Evolutionary conservation across 768 basidiomycete species (phyloP), one percentile per base, ranked within the genome.

Genomic region (Boletus tylopilopsis): DNA sequence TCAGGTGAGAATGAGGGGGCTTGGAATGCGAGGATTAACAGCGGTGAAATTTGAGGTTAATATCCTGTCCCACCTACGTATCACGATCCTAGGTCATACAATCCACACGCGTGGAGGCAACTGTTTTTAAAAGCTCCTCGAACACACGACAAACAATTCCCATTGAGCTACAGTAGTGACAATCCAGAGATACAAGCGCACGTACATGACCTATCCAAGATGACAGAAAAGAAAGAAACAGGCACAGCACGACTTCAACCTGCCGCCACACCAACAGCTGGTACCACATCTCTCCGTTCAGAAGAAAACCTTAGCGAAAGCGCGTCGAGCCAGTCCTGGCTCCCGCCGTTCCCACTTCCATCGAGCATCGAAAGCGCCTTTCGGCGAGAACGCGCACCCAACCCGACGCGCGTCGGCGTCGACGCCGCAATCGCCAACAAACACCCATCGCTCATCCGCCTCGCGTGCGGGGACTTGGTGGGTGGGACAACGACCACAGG

Each of bases 401-500:
- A 13, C 2, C 57, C 49, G 4, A 61, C 18, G 23, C 39, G 57
- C 16, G 60, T 59, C 37, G 60, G 60, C 3, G 60, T 62, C 9
- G 47, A 47, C 25, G 49, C 46, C 18, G 49, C 39, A 0, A 61
- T 32, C 4, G 52, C 52, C 22, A 59, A 36, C 33, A 61, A 29
- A 38, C 57, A 61, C 4, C 60, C 60, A 0, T 61, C 60, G 45
- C 60, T 62, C 53, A 49, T 53, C 25, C 51, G 49, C n/a, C 47
- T 42, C 15, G 44, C 37, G 3, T 41, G 24, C 2, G 53, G 53
- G 36, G 55, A 50, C 30, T 42, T 18, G 21, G 4, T 21, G n/a
- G 2, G 30, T 2, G 6, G 39, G 9, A 19, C 24, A 51, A 45
- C 23, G 35, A 0, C 4, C 16, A 1, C 22, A 45, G 6, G n/a